These are phyloP conservation scores for Annulohypoxylon moriforme DNA, from an alignment of 495 filamentous ascomycete genomes.

Conservation along the genomic window DNA sequence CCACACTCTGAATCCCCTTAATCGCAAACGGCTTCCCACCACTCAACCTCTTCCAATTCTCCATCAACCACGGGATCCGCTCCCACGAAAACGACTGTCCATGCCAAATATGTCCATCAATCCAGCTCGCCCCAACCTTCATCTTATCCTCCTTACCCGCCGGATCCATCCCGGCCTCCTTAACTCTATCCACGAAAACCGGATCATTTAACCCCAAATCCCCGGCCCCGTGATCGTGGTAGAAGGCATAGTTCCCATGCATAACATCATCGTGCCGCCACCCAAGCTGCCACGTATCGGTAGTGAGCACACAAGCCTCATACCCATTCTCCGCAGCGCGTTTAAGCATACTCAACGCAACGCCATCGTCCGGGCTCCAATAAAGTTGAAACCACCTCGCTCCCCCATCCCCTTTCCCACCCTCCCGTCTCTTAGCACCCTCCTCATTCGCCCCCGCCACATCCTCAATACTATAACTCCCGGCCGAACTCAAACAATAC, in stretches of 20 bases:
- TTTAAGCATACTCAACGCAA: slow-evolving; percentile 65
- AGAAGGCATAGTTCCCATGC: slow-evolving; percentile 72
- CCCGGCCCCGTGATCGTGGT: slow-evolving; percentile 52
- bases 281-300: slow-evolving; percentile 73
- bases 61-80: slow-evolving; percentile 65
- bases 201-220: slow-evolving; percentile 69
- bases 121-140: slow-evolving; percentile 64
- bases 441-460: slow-evolving; percentile 66
- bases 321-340: slow-evolving; percentile 68
- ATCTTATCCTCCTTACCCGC: slow-evolving; percentile 61
- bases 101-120: slow-evolving; percentile 72
- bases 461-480: slow-evolving; percentile 67
- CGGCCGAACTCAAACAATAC: slow-evolving; percentile 70
- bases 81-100: slow-evolving; percentile 70
- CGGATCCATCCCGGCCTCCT: slow-evolving; percentile 56
- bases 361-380: slow-evolving; percentile 71
- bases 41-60: slow-evolving; percentile 64
- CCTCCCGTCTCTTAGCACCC: slow-evolving; percentile 33
- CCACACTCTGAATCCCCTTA: slow-evolving; percentile 67
- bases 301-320: slow-evolving; percentile 69
- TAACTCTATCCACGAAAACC: slow-evolving; percentile 65
- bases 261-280: slow-evolving; percentile 73
- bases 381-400: slow-evolving; percentile 67
- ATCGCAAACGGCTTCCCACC: slow-evolving; percentile 66
- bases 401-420: background rate